Evolutionary conservation across 2,329 filamentous ascomycete species (phyloP).

Genomic region (Verticillium dahliae): DNA sequence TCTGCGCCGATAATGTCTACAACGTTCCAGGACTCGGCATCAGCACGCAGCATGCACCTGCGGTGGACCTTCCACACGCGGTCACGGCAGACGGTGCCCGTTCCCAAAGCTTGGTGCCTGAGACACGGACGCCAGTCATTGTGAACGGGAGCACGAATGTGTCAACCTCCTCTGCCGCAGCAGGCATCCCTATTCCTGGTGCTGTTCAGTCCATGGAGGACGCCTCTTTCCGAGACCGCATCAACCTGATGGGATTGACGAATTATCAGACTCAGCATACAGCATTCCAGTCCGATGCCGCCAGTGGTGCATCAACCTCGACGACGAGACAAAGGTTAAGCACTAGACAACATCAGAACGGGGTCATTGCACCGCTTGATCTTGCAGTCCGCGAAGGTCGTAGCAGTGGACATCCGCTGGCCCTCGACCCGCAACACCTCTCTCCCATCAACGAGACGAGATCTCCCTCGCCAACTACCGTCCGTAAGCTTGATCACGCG

Average conservation of each 20-base stretch:
- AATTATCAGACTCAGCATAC: constrained; percentile 4
- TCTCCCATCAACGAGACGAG: constrained; percentile 70
- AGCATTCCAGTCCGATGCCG: constrained; percentile 14
- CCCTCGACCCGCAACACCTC: constrained; percentile 42
- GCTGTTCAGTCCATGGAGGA: constrained; percentile 20
- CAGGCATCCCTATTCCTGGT: constrained; percentile 5
- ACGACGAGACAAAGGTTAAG: constrained; percentile 28
- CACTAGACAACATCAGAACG: constrained; percentile 37
- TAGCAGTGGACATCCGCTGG: constrained; percentile 23
- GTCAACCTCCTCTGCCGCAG: constrained; percentile 1
- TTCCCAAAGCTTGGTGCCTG: constrained; percentile 12
- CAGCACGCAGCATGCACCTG: background rate
- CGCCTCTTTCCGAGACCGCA: constrained; percentile 32
- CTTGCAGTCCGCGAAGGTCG: constrained; percentile 42
- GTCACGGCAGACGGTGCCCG: constrained; percentile 6
- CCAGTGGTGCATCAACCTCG: constrained; percentile 21
- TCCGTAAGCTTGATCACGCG: constrained; percentile 33
- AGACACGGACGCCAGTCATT: constrained; percentile 22
- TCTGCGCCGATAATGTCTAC: background rate
- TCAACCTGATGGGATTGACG: constrained; percentile 35
- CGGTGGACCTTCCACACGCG: background rate
- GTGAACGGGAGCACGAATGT: constrained; percentile 25
- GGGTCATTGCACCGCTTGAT: constrained; percentile 48
- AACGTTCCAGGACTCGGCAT: background rate
- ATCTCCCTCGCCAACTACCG: constrained; percentile 62